Base-by-base conservation (phyloP, 2,329 filamentous ascomycete genomes). In the Stenocarpella maydis region DNA sequence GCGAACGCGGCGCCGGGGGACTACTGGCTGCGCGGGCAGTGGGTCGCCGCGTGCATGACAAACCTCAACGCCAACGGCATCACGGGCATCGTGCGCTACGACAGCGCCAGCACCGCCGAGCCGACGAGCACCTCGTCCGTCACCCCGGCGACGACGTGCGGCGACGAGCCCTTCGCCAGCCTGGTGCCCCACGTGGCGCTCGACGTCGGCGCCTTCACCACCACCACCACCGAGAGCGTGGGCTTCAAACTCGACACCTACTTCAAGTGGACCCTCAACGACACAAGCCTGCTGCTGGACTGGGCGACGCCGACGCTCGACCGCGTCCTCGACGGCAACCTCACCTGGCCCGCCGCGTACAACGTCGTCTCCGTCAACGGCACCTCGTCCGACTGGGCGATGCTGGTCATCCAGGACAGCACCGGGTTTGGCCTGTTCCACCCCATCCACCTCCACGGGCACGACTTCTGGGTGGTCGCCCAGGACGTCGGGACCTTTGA, bases 391-490 rank as follows among this genome's bases (percentile, higher is more conserved):
- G 69, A 72, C 45, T 78, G 77, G 76, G 74, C 73, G n/a, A 74
- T 76, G 39, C 74, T 77, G 54, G 72, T 78, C 21, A 75, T 79
- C 50, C 71, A 76, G 63, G 74, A 73, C 37, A 70, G 73, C 37
- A 73, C 72, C 19, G 74, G 65, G 8, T 43, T 73, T 15, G 65
- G 68, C 3, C 24, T 77, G 54, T 73, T 80, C 31, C 83, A 85
- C 72, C 82, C 83, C 0, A 82, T 85, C 74, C 84, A 86, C 75
- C 76, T 86, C 17, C 84, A 86, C 75, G 85, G 85, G 7, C 84
- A 86, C 73, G 81, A 86, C 68, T 86, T 86, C 76, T 82, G 80
- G 73, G 75, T 86, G 15, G 73, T 86, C 10, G 76, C 78, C 19
- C 70, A 80, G 76, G 75, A 73, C 41, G 61, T 69, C 41, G 71